Percentiles rank a stretch among this genome's conserved stretches.
Conservation (phyloP, 1,284 basidiomycete species). For the Rhodotorula sp. region DNA sequence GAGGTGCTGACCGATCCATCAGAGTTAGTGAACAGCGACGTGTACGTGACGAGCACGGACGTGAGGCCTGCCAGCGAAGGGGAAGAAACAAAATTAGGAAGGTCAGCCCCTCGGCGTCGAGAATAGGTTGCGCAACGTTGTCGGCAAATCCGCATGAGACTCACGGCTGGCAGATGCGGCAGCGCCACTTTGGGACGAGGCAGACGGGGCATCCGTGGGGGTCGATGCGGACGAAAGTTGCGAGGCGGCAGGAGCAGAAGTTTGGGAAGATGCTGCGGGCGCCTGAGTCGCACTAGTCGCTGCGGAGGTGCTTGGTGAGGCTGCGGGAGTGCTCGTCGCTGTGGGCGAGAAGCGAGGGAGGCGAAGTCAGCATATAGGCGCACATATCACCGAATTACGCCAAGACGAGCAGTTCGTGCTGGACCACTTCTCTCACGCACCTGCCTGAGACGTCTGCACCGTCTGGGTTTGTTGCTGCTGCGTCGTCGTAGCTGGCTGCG, state of each 20-base stretch:
- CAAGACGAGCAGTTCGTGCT: no score
- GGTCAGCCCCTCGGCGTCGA: background rate
- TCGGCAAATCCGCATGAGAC: background rate
- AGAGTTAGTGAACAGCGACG: slow-evolving; percentile 26
- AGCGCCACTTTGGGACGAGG: background rate
- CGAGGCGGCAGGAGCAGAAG: background rate
- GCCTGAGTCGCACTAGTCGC: background rate
- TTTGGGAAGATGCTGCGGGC: background rate
- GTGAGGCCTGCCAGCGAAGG: slow-evolving; percentile 6
- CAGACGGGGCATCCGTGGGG: background rate
- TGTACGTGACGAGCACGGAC: slow-evolving; percentile 37
- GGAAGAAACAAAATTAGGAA: no score
- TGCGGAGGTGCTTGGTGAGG: background rate
- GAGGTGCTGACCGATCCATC: slow-evolving; percentile 36
- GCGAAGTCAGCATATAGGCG: no score
- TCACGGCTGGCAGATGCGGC: background rate
- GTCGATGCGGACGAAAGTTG: background rate
- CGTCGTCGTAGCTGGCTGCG: background rate
- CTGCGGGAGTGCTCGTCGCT: background rate
- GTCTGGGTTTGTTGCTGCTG: background rate
- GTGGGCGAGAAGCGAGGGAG: background rate
- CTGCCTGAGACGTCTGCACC: background rate
- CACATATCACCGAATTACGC: no score
- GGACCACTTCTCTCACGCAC: no score
- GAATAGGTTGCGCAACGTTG: background rate